phyloP scores from a whole-genome alignment of 2,329 filamentous ascomycete species.

The Fusarium sp. region DNA sequence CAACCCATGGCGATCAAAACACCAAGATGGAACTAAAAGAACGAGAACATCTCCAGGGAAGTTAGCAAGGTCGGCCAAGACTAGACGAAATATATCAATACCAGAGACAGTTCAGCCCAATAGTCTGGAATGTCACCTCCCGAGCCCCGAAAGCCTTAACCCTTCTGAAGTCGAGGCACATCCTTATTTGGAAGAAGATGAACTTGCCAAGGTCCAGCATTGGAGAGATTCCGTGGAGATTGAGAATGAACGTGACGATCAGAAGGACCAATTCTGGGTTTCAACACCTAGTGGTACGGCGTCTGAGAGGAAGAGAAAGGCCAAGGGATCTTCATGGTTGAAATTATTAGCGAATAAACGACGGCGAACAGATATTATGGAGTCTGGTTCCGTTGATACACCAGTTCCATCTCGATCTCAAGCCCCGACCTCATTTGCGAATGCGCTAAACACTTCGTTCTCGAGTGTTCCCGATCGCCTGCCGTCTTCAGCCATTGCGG shows the following conservation, averaged over 20 bases:
- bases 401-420: constrained; percentile 33
- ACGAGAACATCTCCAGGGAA: constrained; percentile 38
- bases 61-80: constrained; percentile 26
- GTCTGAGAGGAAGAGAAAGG: constrained; percentile 47
- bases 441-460: constrained; percentile 36
- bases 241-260: background rate
- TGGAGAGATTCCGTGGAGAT: constrained; percentile 51
- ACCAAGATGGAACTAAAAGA: constrained; percentile 27
- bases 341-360: constrained; percentile 51
- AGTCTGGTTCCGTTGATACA: constrained; percentile 40
- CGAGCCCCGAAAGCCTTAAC: constrained; percentile 58
- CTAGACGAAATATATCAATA: constrained; percentile 33
- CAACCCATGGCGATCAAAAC: constrained; percentile 54
- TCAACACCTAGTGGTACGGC: constrained; percentile 30
- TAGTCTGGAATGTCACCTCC: constrained; percentile 57
- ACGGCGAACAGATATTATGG: constrained; percentile 41
- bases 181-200: constrained; percentile 51
- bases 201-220: constrained; percentile 50
- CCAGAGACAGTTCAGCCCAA: constrained; percentile 33
- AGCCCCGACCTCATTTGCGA: background rate
- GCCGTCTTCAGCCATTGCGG: constrained; percentile 27
- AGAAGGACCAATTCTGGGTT: constrained; percentile 43
- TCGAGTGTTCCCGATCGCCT: constrained; percentile 36
- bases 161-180: constrained; percentile 48
- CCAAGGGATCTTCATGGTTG: constrained; percentile 51